phyloP scores from a whole-genome alignment of 352 stramenopile genomes.

The Globisporangium alternatum region DNA sequence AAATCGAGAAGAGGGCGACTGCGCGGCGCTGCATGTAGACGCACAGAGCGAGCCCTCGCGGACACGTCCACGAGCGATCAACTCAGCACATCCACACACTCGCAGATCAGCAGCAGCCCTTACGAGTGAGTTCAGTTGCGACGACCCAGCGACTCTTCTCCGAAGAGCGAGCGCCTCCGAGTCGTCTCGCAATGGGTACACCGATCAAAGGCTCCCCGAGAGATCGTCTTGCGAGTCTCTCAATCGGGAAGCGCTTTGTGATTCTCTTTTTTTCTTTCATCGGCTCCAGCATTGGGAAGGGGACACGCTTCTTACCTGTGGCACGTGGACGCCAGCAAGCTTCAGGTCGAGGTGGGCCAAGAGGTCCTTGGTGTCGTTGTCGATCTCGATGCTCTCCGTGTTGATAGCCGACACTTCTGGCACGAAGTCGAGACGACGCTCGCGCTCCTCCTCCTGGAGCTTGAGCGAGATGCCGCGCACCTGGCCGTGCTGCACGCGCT shows the following conservation, averaged over 20 bases:
- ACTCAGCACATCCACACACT: background rate
- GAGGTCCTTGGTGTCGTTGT: conserved; percentile 98
- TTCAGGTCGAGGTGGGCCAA: conserved; percentile 95
- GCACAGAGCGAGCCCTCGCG: background rate
- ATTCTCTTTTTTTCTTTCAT: conserved; percentile 38
- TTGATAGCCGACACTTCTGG: conserved; percentile 96
- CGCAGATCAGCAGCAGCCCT: background rate
- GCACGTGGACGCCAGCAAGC: conserved; percentile 86
- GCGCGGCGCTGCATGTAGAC: background rate
- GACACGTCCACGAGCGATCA: background rate
- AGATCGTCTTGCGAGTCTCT: conserved; percentile 16
- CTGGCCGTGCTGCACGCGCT: conserved; percentile 98
- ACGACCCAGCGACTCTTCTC: conserved; percentile 5
- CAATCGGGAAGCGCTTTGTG: conserved; percentile 14
- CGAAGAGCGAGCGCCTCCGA: conserved; percentile 4
- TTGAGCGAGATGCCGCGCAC: conserved; percentile 99
- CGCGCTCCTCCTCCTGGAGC: conserved; percentile 99
- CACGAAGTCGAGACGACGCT: conserved; percentile 99
- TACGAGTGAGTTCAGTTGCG: conserved; percentile 3
- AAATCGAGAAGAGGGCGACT: background rate
- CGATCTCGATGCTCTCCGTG: conserved; percentile 95
- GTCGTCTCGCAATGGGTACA: conserved; percentile 65
- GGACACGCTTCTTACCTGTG: conserved; percentile 60
- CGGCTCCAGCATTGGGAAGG: conserved; percentile 79
- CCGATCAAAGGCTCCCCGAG: conserved; percentile 24